phyloP scores from a whole-genome alignment of 805 yeast species.

The Kluyveromyces nonfermentans region DNA sequence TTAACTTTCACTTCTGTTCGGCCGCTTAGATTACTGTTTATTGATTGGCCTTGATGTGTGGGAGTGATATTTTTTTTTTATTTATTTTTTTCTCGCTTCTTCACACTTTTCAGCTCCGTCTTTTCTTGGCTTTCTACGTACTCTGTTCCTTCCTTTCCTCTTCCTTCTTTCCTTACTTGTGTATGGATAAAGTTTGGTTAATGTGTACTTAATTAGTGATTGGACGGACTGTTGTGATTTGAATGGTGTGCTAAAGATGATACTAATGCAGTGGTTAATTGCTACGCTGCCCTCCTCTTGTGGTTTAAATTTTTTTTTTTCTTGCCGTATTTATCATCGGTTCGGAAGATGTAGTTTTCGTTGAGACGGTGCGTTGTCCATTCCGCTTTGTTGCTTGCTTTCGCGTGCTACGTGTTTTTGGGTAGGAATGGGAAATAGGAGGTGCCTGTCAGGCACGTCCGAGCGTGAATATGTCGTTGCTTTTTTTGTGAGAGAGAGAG shows the following conservation, averaged over 20 bases:
- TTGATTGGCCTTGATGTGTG: too few species aligned
- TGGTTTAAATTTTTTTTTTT: constrained; percentile 4
- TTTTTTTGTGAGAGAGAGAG: background rate
- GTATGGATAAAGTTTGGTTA: too few species aligned
- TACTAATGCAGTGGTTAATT: background rate
- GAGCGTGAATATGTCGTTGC: background rate
- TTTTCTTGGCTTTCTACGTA: too few species aligned
- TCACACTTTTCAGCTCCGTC: background rate
- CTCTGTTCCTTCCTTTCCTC: too few species aligned
- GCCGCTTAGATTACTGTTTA: too few species aligned
- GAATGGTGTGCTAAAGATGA: background rate
- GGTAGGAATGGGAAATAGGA: background rate
- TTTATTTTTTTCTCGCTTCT: background rate
- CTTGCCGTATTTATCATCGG: background rate
- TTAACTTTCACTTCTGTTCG: background rate
- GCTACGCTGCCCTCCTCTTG: constrained; percentile 4
- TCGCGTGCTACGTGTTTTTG: background rate
- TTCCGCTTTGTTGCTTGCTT: background rate
- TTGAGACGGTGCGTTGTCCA: background rate
- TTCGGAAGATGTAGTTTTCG: background rate
- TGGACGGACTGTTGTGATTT: background rate
- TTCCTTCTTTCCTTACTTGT: too few species aligned
- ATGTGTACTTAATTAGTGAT: background rate
- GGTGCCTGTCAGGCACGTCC: background rate
- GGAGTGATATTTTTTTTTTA: too few species aligned